phyloP scores from a whole-genome alignment of 148 eudicot species.

The Polygonum maritimum region DNA sequence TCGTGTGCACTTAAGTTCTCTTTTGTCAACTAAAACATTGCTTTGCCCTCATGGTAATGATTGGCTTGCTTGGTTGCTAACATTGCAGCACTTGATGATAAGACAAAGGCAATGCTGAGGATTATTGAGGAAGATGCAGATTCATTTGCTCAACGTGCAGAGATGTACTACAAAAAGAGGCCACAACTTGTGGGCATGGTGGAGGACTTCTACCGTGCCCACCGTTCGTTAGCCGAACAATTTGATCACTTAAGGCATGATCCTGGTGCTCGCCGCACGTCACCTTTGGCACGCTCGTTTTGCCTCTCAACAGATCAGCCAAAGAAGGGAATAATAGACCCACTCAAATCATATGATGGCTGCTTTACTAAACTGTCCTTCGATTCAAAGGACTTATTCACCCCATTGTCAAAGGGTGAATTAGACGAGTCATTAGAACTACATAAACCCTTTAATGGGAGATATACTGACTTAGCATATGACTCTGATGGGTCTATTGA shows the following conservation, averaged over 20 bases:
- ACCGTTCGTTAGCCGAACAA: constrained; percentile 77
- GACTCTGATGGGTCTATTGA: constrained; percentile 37
- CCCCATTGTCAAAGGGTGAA: not conserved
- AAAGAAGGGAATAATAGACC: not conserved
- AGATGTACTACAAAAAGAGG: constrained; percentile 90
- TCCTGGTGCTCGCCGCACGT: constrained; percentile 31
- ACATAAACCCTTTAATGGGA: not conserved
- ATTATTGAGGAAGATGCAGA: constrained; percentile 87
- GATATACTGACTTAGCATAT: not conserved
- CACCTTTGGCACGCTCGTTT: constrained; percentile 42
- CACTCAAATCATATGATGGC: constrained; percentile 5
- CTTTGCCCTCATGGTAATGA: not conserved
- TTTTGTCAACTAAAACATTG: not conserved
- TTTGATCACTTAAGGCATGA: constrained; percentile 65
- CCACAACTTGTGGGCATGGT: constrained; percentile 76
- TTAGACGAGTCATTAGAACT: not conserved
- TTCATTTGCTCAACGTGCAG: constrained; percentile 87
- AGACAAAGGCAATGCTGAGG: constrained; percentile 62
- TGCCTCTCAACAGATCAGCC: constrained; percentile 24
- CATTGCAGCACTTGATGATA: constrained; percentile 56
- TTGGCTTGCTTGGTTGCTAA: not conserved
- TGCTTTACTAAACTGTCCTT: not conserved
- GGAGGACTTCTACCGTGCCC: constrained; percentile 69
- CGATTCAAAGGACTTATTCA: not conserved
- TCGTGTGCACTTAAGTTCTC: not conserved